A percentile compares a stretch with the other conserved stretches of the same genome.
phyloP scores from a whole-genome alignment of 768 basidiomycete species.

The Vishniacozyma victoriae region DNA sequence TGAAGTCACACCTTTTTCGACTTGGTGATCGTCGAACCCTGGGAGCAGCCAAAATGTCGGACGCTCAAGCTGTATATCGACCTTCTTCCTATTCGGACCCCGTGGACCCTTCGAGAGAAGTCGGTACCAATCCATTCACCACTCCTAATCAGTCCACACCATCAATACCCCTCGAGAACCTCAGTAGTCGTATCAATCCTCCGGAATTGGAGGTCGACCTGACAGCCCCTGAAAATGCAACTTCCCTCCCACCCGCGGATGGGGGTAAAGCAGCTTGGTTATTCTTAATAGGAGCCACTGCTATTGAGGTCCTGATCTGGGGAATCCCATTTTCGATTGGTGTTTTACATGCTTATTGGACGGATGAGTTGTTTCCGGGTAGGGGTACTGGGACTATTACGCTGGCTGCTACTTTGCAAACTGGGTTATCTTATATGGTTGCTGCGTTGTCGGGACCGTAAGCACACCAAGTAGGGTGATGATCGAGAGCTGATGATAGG shows the following conservation, averaged over 20 bases:
- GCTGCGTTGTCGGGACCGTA: constrained; percentile 32
- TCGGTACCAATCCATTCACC: no score
- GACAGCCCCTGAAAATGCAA: no score
- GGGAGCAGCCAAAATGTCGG: no score
- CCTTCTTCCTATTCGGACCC: no score
- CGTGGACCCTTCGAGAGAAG: no score
- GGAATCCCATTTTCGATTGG: constrained; percentile 42
- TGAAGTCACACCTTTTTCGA: no score
- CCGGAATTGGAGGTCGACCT: no score
- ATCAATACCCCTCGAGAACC: no score
- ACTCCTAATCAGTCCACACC: no score
- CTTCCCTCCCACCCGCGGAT: constrained; percentile 15
- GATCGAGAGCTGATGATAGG: background rate
- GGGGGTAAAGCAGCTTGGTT: constrained; percentile 33
- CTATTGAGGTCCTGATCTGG: constrained; percentile 35
- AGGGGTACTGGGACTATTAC: constrained; percentile 23
- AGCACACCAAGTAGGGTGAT: constrained; percentile 7
- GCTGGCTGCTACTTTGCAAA: constrained; percentile 37
- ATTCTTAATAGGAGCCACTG: constrained; percentile 33
- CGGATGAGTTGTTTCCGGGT: constrained; percentile 23
- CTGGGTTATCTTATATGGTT: constrained; percentile 34
- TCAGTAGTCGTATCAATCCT: no score
- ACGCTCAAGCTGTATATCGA: no score
- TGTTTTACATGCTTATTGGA: constrained; percentile 40
- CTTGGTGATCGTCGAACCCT: no score